A percentile compares a stretch with the other conserved stretches of the same genome.
Conservation (phyloP, 192 early-diverging fungal species). For the Borealophlyctis nickersoniae region DNA sequence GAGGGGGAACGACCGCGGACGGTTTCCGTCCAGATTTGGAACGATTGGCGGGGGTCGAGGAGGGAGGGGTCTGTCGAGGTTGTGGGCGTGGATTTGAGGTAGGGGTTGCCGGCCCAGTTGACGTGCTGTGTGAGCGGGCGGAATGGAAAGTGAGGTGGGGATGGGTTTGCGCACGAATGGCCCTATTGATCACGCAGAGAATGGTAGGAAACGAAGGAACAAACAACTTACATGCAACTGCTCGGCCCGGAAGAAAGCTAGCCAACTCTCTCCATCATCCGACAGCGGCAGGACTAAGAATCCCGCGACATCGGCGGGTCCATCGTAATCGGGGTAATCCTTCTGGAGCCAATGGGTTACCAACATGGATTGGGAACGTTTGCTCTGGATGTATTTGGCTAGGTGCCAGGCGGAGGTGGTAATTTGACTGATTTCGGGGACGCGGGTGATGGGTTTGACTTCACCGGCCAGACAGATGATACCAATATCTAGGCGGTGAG, state of each 20-base stretch:
- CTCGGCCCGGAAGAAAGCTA: not conserved
- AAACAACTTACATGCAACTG: not conserved
- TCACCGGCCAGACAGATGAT: not conserved
- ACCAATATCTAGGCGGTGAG: not conserved
- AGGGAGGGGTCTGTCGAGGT: not conserved
- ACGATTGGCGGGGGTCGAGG: not conserved
- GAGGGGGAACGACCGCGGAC: not conserved
- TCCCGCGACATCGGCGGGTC: not conserved
- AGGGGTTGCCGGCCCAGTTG: not conserved
- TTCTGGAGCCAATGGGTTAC: not conserved
- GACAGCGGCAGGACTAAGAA: not conserved
- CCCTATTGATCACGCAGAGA: no score
- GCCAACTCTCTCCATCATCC: not conserved
- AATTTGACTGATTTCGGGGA: not conserved
- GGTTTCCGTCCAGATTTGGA: not conserved
- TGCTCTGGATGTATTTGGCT: not conserved
- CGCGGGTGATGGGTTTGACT: not conserved
- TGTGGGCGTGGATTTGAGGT: not conserved
- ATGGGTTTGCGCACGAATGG: no score
- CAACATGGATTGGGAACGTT: not conserved
- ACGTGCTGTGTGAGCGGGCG: not conserved
- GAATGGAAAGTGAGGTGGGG: not conserved
- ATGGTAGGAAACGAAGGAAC: not conserved
- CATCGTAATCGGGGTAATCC: not conserved
- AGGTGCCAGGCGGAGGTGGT: not conserved